Base-by-base conservation (phyloP, 371 early-diverging fungal species). In the Amoeboaphelidium protococcarum region DNA sequence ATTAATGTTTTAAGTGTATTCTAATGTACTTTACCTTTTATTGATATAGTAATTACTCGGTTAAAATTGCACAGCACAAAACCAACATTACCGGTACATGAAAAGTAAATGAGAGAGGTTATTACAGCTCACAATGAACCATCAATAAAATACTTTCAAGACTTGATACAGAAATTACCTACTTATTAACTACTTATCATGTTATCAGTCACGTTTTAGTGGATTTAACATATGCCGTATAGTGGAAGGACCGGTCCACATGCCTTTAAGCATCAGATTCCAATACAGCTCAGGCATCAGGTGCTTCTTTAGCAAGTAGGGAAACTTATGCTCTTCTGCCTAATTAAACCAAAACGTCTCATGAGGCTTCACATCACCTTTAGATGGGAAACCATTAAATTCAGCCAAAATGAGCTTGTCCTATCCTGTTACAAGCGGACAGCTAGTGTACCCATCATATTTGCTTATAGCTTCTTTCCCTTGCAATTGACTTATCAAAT, bases 261-360 rank as follows among this genome's bases (percentile, higher is more conserved):
- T 64, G 41, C 82, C 82, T 54, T 68, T 70, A 48, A 82, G 56
- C 58, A 82, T 68, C 40, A 67, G 64, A 51, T 68, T 70, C 81
- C 82, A 81, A 63, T 82, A 80, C 26, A 82, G 57, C n/a, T 63
- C 56, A 25, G 82, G 82, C 43, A 82, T 53, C 12, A 72, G 68
- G 53, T 78, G 76, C 48, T 77, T 69, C 51, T 78, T 82, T 45
- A 83, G 60, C 51, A 65, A 66, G 53, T 81, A 79, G 23, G 70
- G 65, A 26, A 64, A 60, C 19, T 58, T 61, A 42, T 70, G 65
- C 58, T 81, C 72, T 45, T 66, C 59, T 45, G 72, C 72, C 58
- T 86, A 86, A 61, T 86, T 73, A 47, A 79, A 64, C 27, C 78
- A 76, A 68, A 82, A 82, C 6, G 86, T 84, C 58, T 85, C 1